Base-by-base conservation (phyloP, 805 yeast genomes). In the Ogataea saltuana region DNA sequence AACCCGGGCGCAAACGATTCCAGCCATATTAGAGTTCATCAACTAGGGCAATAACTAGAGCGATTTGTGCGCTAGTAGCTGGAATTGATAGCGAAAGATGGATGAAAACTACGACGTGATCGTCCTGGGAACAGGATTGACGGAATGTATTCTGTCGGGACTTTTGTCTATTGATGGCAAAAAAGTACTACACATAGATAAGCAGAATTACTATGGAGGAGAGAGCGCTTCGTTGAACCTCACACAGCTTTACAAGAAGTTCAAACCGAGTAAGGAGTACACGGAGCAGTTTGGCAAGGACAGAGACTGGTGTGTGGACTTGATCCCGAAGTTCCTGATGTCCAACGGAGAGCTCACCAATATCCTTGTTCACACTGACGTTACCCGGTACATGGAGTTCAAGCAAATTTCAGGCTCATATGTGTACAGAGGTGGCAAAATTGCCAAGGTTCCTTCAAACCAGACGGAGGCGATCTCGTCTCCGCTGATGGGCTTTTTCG, bases 21-120 rank as follows among this genome's bases (percentile, higher is more conserved):
- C 28, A 25, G 28, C 13, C 28, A 25, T n/a, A n/a, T n/a, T n/a
- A n/a, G n/a, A n/a, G n/a, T n/a, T n/a, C n/a, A n/a, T n/a, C n/a
- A n/a, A n/a, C n/a, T n/a, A n/a, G n/a, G n/a, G n/a, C n/a, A n/a
- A n/a, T n/a, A n/a, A n/a, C n/a, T n/a, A n/a, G n/a, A n/a, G n/a
- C n/a, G n/a, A n/a, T n/a, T n/a, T n/a, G n/a, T n/a, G n/a, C n/a
- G n/a, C n/a, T n/a, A n/a, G n/a, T n/a, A n/a, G n/a, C n/a, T n/a
- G n/a, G n/a, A n/a, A n/a, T n/a, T n/a, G n/a, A n/a, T n/a, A n/a
- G n/a, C n/a, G n/a, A n/a, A 35, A 12, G 55, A 88, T 93, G 96
- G 98, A 93, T 69, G 97, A 90, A 68, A 80, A 87, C 53, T 93
- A 90, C 80, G 99, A 93, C 72, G 97, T 91, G 48, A 91, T 93